Percentiles rank a stretch among this genome's conserved stretches.
These are phyloP conservation scores for Calocera viscosa DNA, from an alignment of 768 basidiomycete genomes.

Conservation along the genomic window DNA sequence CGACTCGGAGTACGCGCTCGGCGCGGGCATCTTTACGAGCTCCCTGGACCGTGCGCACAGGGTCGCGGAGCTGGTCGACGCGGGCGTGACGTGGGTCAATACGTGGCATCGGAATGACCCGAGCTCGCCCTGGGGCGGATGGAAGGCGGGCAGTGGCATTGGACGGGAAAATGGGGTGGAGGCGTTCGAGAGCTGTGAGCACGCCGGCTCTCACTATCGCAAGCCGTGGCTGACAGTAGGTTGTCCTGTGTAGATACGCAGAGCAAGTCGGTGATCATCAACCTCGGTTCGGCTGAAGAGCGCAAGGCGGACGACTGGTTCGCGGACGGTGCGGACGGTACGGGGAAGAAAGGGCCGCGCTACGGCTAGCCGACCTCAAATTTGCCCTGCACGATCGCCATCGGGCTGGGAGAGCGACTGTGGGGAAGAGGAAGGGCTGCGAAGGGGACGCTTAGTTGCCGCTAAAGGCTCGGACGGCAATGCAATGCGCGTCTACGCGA, in stretches of 20 bases:
- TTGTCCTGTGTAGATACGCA: too few species aligned
- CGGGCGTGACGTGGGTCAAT: conserved; percentile 78
- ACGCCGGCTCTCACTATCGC: background rate
- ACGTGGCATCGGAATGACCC: conserved; percentile 85
- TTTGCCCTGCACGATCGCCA: too few species aligned
- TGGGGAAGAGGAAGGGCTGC: too few species aligned
- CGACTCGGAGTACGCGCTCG: conserved; percentile 64
- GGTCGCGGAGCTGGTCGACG: conserved; percentile 52
- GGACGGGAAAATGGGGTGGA: conserved; percentile 79
- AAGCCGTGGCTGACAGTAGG: too few species aligned
- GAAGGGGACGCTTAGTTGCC: too few species aligned
- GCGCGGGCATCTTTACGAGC: conserved; percentile 68
- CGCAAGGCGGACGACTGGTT: conserved; percentile 57
- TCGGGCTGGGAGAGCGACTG: too few species aligned
- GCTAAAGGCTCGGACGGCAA: too few species aligned
- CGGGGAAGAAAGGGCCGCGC: background rate
- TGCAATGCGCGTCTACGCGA: too few species aligned
- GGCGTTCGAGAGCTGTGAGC: conserved; percentile 64
- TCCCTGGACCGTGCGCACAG: conserved; percentile 65
- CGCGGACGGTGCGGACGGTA: conserved; percentile 9
- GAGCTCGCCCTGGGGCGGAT: conserved; percentile 68
- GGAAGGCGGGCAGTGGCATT: conserved; percentile 55
- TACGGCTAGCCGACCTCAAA: background rate
- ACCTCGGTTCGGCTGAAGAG: conserved; percentile 51
- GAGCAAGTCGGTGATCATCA: conserved; percentile 69